These are phyloP conservation scores for Sporisorium exsertum DNA, from an alignment of 1,284 basidiomycete genomes.

Conservation along the genomic window DNA sequence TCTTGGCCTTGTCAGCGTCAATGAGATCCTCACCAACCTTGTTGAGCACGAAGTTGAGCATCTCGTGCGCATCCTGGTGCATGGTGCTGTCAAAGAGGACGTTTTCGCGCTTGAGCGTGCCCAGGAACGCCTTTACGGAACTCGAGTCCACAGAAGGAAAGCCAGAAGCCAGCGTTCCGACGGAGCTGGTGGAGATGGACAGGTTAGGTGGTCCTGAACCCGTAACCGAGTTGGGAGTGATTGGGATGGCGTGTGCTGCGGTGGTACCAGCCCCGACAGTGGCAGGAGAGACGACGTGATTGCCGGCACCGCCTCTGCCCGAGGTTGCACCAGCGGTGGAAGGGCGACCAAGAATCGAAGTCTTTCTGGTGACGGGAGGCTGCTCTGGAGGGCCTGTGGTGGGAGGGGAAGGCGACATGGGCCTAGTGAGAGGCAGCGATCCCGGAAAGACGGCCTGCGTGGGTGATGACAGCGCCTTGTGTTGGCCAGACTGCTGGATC, in stretches of 20 bases:
- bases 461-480: slow-evolving; percentile 33
- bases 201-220: slow-evolving; percentile 27
- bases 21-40: slow-evolving; percentile 92
- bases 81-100: slow-evolving; percentile 65
- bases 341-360: slow-evolving; percentile 41
- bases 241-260: slow-evolving; percentile 36
- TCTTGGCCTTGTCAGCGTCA: slow-evolving; percentile 67
- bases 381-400: slow-evolving; percentile 8
- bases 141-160: slow-evolving; percentile 76
- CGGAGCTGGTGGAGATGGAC: slow-evolving; percentile 43
- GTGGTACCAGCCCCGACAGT: slow-evolving; percentile 11
- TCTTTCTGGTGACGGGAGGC: slow-evolving; percentile 21
- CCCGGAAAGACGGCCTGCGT: slow-evolving; percentile 28
- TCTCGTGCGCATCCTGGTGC: slow-evolving; percentile 93
- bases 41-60: slow-evolving; percentile 93
- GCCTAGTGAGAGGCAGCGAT: slow-evolving; percentile 36
- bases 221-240: slow-evolving; percentile 25
- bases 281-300: slow-evolving; percentile 17
- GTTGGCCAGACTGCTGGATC: slow-evolving; percentile 44
- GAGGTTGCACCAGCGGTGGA: slow-evolving; percentile 29
- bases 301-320: slow-evolving; percentile 37
- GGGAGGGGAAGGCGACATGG: slow-evolving; percentile 27
- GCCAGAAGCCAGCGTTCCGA: slow-evolving; percentile 84
- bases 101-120: slow-evolving; percentile 58
- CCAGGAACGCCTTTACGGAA: slow-evolving; percentile 58